These are phyloP conservation scores for Mytilinidion resinicola DNA, from an alignment of 495 filamentous ascomycete genomes.

Conservation along the genomic window DNA sequence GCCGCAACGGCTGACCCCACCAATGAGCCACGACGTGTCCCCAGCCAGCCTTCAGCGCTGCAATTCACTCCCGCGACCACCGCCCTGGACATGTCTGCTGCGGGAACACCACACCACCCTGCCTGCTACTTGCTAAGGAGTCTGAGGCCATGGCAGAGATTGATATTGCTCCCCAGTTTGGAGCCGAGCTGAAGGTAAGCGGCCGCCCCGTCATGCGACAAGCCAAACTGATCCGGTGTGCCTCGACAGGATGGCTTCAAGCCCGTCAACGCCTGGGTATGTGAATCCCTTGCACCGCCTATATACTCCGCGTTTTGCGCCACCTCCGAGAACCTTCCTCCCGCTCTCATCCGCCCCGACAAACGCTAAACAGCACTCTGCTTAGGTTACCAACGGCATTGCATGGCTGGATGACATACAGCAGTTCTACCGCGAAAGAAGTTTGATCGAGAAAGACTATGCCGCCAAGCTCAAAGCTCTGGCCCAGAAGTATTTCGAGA, in stretches of 20 bases:
- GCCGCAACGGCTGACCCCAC: no score
- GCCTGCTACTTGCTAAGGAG: no score
- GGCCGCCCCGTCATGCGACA: constrained; percentile 10
- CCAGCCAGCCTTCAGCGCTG: no score
- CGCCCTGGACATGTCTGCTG: no score
- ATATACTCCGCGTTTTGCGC: background rate
- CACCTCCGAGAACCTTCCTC: constrained; percentile 3
- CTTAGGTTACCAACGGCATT: constrained; percentile 72
- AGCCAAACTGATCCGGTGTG: constrained; percentile 20
- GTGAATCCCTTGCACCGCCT: constrained; percentile 11
- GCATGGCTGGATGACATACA: constrained; percentile 95
- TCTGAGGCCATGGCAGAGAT: constrained; percentile 34
- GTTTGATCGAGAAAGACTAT: constrained; percentile 93
- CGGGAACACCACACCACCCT: no score
- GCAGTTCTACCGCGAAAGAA: constrained; percentile 92
- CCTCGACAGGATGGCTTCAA: constrained; percentile 80
- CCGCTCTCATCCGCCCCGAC: background rate
- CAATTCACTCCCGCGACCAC: no score
- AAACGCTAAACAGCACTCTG: constrained; percentile 32
- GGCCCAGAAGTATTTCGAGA: constrained; percentile 93
- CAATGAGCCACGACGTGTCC: no score
- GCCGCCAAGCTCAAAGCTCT: constrained; percentile 75
- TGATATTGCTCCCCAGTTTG: constrained; percentile 66
- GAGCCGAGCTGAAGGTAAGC: constrained; percentile 80
- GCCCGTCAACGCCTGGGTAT: constrained; percentile 83